Conservation (phyloP, 139 green algal genomes). For the Chlamydomonas sphaeroides region DNA sequence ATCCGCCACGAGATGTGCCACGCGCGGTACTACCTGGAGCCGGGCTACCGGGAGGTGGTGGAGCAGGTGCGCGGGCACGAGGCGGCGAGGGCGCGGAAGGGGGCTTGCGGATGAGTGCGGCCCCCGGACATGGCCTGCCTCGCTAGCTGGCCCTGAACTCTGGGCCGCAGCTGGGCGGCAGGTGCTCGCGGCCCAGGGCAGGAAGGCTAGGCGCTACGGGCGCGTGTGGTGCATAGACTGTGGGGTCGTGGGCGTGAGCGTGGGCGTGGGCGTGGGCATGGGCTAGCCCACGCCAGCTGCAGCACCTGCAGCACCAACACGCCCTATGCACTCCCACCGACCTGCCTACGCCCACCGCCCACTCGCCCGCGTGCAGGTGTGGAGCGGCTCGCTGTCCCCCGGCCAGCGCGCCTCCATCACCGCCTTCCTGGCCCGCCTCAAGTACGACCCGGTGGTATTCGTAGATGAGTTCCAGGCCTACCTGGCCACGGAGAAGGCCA, state of each 20-base stretch:
- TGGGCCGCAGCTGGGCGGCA: no score
- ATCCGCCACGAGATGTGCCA: conserved; percentile 42
- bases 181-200: no score
- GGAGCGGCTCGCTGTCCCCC: background rate
- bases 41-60: background rate
- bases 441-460: conserved; percentile 7
- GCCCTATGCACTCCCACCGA: background rate
- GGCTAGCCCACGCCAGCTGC: no score
- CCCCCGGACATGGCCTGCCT: no score
- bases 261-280: no score
- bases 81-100: background rate
- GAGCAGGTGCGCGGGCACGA: background rate
- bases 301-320: no score
- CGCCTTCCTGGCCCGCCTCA: conserved; percentile 24
- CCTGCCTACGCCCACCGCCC: background rate
- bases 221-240: no score
- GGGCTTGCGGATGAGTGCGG: background rate
- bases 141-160: no score
- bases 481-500: conserved; percentile 37
- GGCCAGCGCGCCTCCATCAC: conserved; percentile 1
- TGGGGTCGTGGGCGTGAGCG: no score
- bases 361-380: background rate
- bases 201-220: no score
- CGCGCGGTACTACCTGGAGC: conserved; percentile 30
- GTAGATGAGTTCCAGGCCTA: conserved; percentile 40